phyloP scores from a whole-genome alignment of 179 eudicot species.

The Spinacia oleracea region DNA sequence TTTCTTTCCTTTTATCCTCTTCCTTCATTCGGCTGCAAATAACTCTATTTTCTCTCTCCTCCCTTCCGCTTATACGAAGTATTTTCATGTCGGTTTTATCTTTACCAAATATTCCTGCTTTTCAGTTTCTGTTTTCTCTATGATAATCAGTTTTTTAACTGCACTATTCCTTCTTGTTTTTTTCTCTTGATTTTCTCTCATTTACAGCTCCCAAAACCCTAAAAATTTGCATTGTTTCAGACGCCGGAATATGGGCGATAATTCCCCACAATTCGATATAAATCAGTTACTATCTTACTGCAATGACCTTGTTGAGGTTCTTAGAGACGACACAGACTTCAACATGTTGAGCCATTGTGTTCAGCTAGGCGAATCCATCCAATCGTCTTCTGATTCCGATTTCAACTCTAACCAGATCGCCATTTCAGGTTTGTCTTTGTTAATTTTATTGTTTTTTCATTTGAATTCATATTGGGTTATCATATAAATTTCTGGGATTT shows the following conservation, averaged over 20 bases:
- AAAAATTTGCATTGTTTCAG: not conserved
- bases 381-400: slow-evolving; percentile 27
- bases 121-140: not conserved
- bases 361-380: slow-evolving; percentile 20
- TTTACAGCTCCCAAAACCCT: slow-evolving; percentile 14
- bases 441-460: not conserved
- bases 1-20: not conserved
- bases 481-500: not conserved
- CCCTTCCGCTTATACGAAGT: no score
- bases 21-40: slow-evolving; percentile 24
- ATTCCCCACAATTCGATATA: slow-evolving; percentile 26
- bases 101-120: no score
- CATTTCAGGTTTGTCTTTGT: slow-evolving; percentile 28
- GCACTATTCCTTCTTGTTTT: not conserved
- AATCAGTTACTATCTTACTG: slow-evolving; percentile 30
- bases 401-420: slow-evolving; percentile 28
- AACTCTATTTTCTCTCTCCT: slow-evolving; percentile 20
- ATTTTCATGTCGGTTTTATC: slow-evolving; percentile 32
- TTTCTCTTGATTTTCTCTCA: no score
- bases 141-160: no score
- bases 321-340: slow-evolving; percentile 26
- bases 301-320: slow-evolving; percentile 32
- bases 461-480: not conserved
- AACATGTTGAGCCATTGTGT: slow-evolving; percentile 16
- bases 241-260: slow-evolving; percentile 28